These are phyloP conservation scores for Inga leiocalycina DNA, from an alignment of 306 rosid genomes.

Conservation along the genomic window DNA sequence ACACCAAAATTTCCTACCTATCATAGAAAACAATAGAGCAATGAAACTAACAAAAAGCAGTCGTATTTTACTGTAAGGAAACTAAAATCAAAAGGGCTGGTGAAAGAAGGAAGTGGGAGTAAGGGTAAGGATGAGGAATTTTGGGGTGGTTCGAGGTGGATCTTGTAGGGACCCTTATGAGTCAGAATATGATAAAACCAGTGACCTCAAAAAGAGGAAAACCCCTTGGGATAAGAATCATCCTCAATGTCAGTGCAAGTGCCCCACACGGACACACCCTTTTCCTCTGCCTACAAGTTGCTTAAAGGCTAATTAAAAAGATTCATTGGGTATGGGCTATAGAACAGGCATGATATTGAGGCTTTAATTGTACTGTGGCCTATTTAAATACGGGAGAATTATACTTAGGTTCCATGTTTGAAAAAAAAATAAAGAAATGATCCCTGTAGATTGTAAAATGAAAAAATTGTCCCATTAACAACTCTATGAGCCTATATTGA, in stretches of 20 bases:
- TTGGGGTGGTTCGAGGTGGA: conserved; percentile 6
- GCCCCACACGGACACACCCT: background rate
- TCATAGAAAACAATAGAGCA: background rate
- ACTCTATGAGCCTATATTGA: too few relatives aligned
- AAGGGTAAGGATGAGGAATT: background rate
- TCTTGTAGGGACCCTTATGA: conserved; percentile 16
- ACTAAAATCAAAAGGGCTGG: background rate
- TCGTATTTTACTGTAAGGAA: background rate
- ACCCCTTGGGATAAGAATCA: conserved; percentile 38
- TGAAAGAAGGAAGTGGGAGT: background rate
- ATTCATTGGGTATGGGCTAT: background rate
- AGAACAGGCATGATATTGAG: background rate
- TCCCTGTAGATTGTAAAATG: too few relatives aligned
- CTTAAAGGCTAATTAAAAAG: background rate
- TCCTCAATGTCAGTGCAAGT: conserved; percentile 44
- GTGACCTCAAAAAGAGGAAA: conserved; percentile 7
- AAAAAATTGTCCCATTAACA: too few relatives aligned
- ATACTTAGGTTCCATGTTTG: too few relatives aligned
- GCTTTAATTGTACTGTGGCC: background rate
- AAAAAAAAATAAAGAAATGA: too few relatives aligned
- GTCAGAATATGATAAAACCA: background rate
- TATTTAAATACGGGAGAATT: background rate
- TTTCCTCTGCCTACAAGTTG: background rate
- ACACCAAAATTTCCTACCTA: background rate
- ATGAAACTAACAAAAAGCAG: background rate